phyloP scores from a whole-genome alignment of 2,329 filamentous ascomycete genomes.

The Fusarium sp. region DNA sequence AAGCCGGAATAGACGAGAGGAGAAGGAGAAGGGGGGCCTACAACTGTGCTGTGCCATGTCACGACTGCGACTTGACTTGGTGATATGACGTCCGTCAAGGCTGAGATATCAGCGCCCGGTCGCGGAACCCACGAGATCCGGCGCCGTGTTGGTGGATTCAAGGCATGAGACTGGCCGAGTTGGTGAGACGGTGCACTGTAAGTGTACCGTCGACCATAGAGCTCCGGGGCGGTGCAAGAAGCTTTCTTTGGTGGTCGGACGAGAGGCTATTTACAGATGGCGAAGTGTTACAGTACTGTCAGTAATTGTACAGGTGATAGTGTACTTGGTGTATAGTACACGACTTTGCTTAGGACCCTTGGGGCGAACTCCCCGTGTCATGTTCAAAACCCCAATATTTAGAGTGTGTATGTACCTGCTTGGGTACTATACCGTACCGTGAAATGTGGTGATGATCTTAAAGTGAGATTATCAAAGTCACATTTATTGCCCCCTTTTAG shows the following conservation, averaged over 20 bases:
- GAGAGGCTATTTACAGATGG: slow-evolving; percentile 3
- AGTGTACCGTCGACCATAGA: background rate
- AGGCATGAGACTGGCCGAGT: slow-evolving; percentile 19
- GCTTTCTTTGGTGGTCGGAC: background rate
- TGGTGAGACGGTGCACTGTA: slow-evolving; percentile 14
- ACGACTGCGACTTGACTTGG: slow-evolving; percentile 19
- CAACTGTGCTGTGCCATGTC: slow-evolving; percentile 19
- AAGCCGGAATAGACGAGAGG: slow-evolving; percentile 20
- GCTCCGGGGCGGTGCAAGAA: slow-evolving; percentile 14
- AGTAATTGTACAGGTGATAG: background rate
- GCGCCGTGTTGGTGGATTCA: slow-evolving; percentile 27
- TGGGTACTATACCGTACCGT: background rate
- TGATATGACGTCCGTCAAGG: slow-evolving; percentile 35
- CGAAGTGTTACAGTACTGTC: background rate
- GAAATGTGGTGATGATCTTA: background rate
- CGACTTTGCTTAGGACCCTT: background rate
- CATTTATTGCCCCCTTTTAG: slow-evolving; percentile 21
- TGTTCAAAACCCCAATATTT: background rate
- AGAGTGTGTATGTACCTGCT: background rate
- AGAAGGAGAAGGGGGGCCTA: background rate
- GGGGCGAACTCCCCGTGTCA: slow-evolving; percentile 6
- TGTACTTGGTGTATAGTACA: background rate
- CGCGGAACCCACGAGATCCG: slow-evolving; percentile 29
- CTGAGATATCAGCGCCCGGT: slow-evolving; percentile 26
- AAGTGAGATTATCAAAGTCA: background rate